phyloP scores from a whole-genome alignment of 352 stramenopile species.

The Phytophthora aleatoria region DNA sequence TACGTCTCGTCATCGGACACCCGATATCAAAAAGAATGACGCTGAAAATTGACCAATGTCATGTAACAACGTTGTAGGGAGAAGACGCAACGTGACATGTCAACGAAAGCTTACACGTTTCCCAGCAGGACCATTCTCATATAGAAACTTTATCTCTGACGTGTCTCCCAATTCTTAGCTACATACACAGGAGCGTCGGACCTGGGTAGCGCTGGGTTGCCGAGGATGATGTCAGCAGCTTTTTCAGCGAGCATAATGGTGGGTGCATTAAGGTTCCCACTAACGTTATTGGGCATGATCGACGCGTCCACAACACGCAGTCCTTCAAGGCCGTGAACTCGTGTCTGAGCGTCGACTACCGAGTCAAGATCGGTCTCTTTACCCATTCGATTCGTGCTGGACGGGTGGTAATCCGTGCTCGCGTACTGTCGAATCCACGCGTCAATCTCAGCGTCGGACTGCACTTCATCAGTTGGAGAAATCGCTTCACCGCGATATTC shows the following conservation, averaged over 20 bases:
- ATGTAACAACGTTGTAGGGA: not conserved
- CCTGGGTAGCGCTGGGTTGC: conserved; percentile 56
- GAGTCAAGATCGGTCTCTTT: conserved; percentile 47
- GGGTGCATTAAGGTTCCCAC: conserved; percentile 93
- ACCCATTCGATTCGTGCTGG: conserved; percentile 88
- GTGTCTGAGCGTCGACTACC: conserved; percentile 86
- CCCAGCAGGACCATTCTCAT: too few species aligned
- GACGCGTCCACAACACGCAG: conserved; percentile 91
- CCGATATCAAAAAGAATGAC: not conserved
- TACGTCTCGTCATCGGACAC: not conserved
- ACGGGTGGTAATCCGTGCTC: conserved; percentile 86
- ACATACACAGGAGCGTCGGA: conserved; percentile 65
- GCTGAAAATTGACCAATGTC: not conserved
- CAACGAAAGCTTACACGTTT: not conserved
- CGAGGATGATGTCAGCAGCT: conserved; percentile 89
- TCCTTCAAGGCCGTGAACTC: conserved; percentile 84
- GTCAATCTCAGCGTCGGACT: conserved; percentile 72
- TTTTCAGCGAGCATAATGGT: conserved; percentile 93
- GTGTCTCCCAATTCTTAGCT: conserved; percentile 63
- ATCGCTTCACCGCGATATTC: conserved; percentile 74
- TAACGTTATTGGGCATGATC: conserved; percentile 93
- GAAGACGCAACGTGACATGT: conserved; percentile 11
- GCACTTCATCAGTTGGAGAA: conserved; percentile 53
- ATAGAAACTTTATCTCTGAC: conserved; percentile 48
- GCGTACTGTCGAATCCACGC: conserved; percentile 79